Percentiles rank a stretch among this genome's conserved stretches.
Conservation (phyloP, 1,284 basidiomycete species). For the Malassezia yamatoensis region DNA sequence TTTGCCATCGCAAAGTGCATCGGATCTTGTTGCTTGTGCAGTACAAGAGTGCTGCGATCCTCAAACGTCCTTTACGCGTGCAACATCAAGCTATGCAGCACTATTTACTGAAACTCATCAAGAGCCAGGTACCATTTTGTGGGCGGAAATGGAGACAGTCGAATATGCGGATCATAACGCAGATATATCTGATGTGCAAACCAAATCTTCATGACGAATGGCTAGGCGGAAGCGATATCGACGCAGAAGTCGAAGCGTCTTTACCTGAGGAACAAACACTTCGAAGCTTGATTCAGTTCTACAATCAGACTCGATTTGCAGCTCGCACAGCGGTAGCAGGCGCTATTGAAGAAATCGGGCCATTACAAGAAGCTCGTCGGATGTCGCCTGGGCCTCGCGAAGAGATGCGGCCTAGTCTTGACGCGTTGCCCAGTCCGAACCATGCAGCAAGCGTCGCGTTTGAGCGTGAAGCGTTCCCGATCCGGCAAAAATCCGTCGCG, state of each 20-base stretch:
- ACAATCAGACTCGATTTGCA: conserved; percentile 48
- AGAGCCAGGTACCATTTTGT: conserved; percentile 96
- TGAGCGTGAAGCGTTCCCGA: conserved; percentile 53
- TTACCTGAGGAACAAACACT: conserved; percentile 90
- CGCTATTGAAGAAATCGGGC: conserved; percentile 32
- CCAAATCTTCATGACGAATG: conserved; percentile 95
- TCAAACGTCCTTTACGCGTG: conserved; percentile 87
- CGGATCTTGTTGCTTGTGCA: conserved; percentile 91
- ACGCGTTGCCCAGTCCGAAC: not conserved
- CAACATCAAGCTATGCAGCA: conserved; percentile 87
- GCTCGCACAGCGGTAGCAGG: conserved; percentile 11
- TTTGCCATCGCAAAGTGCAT: conserved; percentile 88
- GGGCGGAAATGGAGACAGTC: conserved; percentile 97
- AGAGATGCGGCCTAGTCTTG: not conserved
- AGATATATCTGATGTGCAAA: conserved; percentile 91
- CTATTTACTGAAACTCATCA: conserved; percentile 94
- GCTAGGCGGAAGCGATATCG: conserved; percentile 84
- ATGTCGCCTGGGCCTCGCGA: not conserved
- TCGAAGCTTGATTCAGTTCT: conserved; percentile 85
- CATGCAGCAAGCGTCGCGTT: conserved; percentile 23
- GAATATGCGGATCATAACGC: conserved; percentile 99
- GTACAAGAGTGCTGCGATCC: conserved; percentile 79
- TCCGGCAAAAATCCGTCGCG: conserved; percentile 37
- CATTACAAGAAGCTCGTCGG: not conserved
- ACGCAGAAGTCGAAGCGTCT: conserved; percentile 66